Conservation (phyloP, 2,329 filamentous ascomycete genomes). For the Paecilomyces niveus region DNA sequence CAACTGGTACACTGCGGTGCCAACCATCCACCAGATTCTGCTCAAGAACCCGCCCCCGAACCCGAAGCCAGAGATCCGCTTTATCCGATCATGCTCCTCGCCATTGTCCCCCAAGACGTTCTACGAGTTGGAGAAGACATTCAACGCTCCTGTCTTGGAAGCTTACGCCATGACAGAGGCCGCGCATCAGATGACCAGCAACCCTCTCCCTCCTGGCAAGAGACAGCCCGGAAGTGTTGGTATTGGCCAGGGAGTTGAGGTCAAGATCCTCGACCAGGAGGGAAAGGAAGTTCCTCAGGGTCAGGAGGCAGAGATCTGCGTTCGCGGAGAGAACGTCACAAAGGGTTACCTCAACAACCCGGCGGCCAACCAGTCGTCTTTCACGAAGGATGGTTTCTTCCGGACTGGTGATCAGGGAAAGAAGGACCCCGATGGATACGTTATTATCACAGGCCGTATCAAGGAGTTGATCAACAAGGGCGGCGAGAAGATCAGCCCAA, state of each 20-base stretch:
- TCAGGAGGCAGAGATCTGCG: constrained; percentile 72
- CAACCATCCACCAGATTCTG: constrained; percentile 84
- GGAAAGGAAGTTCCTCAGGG: constrained; percentile 64
- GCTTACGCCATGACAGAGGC: constrained; percentile 93
- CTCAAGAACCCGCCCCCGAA: constrained; percentile 64
- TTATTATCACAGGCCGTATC: constrained; percentile 83
- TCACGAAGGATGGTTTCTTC: constrained; percentile 73
- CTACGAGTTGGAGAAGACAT: constrained; percentile 67
- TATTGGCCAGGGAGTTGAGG: constrained; percentile 72
- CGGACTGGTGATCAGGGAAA: constrained; percentile 82
- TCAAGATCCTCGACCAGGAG: constrained; percentile 66
- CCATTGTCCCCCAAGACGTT: constrained; percentile 76
- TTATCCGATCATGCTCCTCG: constrained; percentile 82
- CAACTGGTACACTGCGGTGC: constrained; percentile 92
- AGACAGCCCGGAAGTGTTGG: constrained; percentile 78
- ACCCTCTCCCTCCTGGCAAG: constrained; percentile 62
- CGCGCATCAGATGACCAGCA: constrained; percentile 47
- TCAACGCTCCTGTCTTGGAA: constrained; percentile 75
- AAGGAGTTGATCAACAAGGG: constrained; percentile 81
- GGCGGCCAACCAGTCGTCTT: constrained; percentile 65
- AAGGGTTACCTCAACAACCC: constrained; percentile 80
- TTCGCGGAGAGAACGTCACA: constrained; percentile 75
- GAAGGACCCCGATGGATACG: constrained; percentile 70
- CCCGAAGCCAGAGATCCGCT: constrained; percentile 67
- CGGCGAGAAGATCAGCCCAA: constrained; percentile 76